phyloP scores from a whole-genome alignment of 1,284 basidiomycete genomes.

The Trichosporon faecale region DNA sequence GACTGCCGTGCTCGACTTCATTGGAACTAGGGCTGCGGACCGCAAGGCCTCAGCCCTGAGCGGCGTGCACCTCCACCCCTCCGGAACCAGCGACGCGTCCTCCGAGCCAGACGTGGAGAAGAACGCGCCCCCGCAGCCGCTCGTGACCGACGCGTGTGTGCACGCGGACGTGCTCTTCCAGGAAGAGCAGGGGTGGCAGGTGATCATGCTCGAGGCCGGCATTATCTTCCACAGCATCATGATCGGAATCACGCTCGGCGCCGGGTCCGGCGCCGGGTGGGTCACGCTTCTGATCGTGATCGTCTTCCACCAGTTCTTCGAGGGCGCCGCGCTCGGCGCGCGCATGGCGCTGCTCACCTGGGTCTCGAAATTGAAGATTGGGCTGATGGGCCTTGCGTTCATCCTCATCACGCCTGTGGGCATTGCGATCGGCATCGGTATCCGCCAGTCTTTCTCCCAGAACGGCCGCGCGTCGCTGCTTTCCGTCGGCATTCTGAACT shows the following conservation, averaged over 20 bases:
- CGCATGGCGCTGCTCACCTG: conserved; percentile 33
- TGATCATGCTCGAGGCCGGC: conserved; percentile 47
- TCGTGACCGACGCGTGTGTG: conserved; percentile 1
- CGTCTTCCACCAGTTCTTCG: conserved; percentile 38
- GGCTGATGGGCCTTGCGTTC: conserved; percentile 33
- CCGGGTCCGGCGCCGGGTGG: conserved; percentile 30
- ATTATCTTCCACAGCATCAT: conserved; percentile 50
- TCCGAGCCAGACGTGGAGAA: neutral
- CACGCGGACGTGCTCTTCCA: conserved; percentile 20
- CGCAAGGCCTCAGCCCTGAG: neutral
- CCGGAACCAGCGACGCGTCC: neutral
- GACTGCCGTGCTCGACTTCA: conserved; percentile 48
- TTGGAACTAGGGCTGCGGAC: conserved; percentile 24
- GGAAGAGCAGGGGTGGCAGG: conserved; percentile 23
- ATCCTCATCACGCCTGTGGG: conserved; percentile 35
- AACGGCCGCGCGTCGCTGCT: conserved; percentile 39
- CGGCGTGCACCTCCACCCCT: neutral
- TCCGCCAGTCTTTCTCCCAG: conserved; percentile 36
- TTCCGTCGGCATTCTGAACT: conserved; percentile 42
- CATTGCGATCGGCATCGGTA: conserved; percentile 40
- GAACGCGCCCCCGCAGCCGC: neutral
- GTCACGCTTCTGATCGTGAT: conserved; percentile 33
- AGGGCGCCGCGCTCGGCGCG: conserved; percentile 29
- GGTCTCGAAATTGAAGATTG: conserved; percentile 22
- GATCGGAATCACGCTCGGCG: conserved; percentile 34